These are phyloP conservation scores for Cystofilobasidium ferigula DNA, from an alignment of 768 basidiomycete genomes.

Conservation along the genomic window DNA sequence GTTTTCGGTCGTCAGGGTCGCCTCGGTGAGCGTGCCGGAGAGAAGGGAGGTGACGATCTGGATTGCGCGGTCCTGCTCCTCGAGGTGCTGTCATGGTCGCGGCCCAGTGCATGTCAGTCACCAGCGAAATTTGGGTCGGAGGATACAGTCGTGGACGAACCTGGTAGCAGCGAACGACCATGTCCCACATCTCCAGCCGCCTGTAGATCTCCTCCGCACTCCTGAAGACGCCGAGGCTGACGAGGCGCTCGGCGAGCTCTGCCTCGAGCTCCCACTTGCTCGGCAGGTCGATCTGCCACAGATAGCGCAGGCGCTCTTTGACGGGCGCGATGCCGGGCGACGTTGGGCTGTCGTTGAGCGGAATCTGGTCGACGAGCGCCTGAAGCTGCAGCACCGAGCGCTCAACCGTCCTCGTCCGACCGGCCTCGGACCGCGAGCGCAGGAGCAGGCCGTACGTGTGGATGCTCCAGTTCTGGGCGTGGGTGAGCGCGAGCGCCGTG, in stretches of 20 bases:
- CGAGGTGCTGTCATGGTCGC: conserved; percentile 44
- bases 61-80: conserved; percentile 65
- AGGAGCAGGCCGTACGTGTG: conserved; percentile 94
- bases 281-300: conserved; percentile 71
- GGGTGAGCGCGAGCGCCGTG: conserved; percentile 73
- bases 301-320: conserved; percentile 61
- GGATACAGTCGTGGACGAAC: conserved; percentile 4
- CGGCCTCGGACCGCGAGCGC: conserved; percentile 78
- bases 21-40: conserved; percentile 14
- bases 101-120: neutral
- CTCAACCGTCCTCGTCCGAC: conserved; percentile 83
- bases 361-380: conserved; percentile 81
- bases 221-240: conserved; percentile 72
- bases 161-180: conserved; percentile 79
- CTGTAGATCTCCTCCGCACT: conserved; percentile 90
- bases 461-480: conserved; percentile 88
- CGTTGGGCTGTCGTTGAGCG: conserved; percentile 29
- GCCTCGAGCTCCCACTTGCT: conserved; percentile 87
- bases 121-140: neutral
- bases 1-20: conserved; percentile 13
- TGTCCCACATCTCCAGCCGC: conserved; percentile 96
- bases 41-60: conserved; percentile 65
- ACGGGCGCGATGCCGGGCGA: conserved; percentile 28
- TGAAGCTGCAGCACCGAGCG: conserved; percentile 84
- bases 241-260: conserved; percentile 73